These are phyloP conservation scores for Cordyceps tenuipes DNA, from an alignment of 2,329 filamentous ascomycete species.

Conservation along the genomic window DNA sequence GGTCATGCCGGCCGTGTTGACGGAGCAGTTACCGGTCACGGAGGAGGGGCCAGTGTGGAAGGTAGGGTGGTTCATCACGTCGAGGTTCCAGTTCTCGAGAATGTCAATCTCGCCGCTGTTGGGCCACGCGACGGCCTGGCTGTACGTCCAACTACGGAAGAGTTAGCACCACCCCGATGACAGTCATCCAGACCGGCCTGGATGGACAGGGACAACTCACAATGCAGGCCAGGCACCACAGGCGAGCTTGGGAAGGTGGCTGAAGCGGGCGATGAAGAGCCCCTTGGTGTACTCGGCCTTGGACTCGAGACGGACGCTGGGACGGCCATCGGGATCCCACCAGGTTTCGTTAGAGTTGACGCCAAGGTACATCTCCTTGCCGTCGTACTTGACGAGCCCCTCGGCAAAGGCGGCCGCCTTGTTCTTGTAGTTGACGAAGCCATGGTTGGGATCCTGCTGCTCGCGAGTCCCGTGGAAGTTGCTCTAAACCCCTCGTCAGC, in stretches of 20 bases:
- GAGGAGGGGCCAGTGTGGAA: slow-evolving; percentile 40
- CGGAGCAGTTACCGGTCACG: slow-evolving; percentile 26
- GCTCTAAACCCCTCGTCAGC: not conserved
- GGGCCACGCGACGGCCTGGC: slow-evolving; percentile 46
- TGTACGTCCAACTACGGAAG: slow-evolving; percentile 37
- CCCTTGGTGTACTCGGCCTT: slow-evolving; percentile 54
- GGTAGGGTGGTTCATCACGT: slow-evolving; percentile 46
- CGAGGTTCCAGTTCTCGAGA: slow-evolving; percentile 56
- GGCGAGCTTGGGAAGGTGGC: slow-evolving; percentile 55
- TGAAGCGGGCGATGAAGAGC: slow-evolving; percentile 61
- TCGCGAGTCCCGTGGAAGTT: slow-evolving; percentile 16
- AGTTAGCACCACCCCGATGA: not conserved
- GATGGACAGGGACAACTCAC: slow-evolving; percentile 26
- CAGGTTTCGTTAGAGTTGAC: slow-evolving; percentile 24
- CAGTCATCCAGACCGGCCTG: too few species aligned
- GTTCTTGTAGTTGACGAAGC: slow-evolving; percentile 51
- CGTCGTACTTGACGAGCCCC: slow-evolving; percentile 26
- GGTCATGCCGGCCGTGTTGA: slow-evolving; percentile 26
- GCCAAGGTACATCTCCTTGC: slow-evolving; percentile 31
- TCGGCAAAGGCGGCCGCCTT: slow-evolving; percentile 25
- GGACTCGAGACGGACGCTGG: slow-evolving; percentile 58
- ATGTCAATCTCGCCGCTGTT: slow-evolving; percentile 58
- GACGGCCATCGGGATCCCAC: slow-evolving; percentile 27
- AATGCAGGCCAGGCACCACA: slow-evolving; percentile 69
- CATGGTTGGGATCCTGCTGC: slow-evolving; percentile 50